Base-by-base conservation (phyloP, 805 yeast genomes). In the Hanseniaspora clermontiae region DNA sequence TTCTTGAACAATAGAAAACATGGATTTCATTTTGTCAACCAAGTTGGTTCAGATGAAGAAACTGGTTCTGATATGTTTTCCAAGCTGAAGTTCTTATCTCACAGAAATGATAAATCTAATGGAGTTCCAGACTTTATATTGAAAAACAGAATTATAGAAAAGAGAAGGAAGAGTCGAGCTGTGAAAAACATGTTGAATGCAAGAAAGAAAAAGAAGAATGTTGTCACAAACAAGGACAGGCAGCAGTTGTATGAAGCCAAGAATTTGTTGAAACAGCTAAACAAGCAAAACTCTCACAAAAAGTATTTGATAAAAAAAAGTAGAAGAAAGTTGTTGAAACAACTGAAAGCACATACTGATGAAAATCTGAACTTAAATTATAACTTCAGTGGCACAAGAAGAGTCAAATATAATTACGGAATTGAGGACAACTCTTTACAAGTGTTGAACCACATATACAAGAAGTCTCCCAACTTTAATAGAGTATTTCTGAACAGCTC, bases 381-480 rank as follows among this genome's bases (percentile, higher is more conserved):
- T 39, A 53, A 38, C 32, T 53, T 46, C 42, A 34, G 31, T n/a
- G 57, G 57, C 17, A 37, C n/a, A 14, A 54, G 52, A 40, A 54
- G 34, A 20, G 20, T 24, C 3, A 54, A 48, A 29, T 54, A 40
- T 45, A 39, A 56, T 24, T 19, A 36, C 20, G 43, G n/a, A 19
- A 29, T 19, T 11, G 40, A 45, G 5, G 59, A 57, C 10, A 52
- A 48, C 39, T 36, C 49, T 19, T 32, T 38, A 2, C 47, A 43
- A 12, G 32, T 51, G 1, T 42, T 52, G 11, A 51, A 57, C 15
- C 59, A 58, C 32, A 34, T 66, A 40, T 67, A 66, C 55, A 58
- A 60, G n/a, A 65, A 66, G 14, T 65, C 69, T 0, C 70, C 71
- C 1, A 69, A 68, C 0, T 67, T 61, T 60, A 61, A 63, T 31